Evolutionary conservation across 768 basidiomycete species (phyloP).

Genomic region (Podaxis sp.): DNA sequence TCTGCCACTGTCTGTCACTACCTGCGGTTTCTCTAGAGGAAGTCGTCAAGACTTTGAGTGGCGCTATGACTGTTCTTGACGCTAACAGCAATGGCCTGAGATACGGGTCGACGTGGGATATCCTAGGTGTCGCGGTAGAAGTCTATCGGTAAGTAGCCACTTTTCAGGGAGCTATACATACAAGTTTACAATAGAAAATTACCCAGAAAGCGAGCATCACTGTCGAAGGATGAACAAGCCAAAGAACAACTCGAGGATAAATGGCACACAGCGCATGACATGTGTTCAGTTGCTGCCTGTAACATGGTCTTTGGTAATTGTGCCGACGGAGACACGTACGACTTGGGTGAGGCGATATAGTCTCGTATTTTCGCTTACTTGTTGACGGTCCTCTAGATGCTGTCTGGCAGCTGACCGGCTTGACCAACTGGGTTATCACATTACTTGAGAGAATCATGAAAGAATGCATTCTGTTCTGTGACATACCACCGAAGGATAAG

Average conservation of each 20-base stretch:
- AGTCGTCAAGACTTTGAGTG: slow-evolving; percentile 46
- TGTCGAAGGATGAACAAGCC: slow-evolving; percentile 30
- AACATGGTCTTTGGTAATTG: slow-evolving; percentile 68
- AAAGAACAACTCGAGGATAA: slow-evolving; percentile 40
- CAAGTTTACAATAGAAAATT: neutral
- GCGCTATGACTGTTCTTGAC: slow-evolving; percentile 46
- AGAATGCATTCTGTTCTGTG: slow-evolving; percentile 41
- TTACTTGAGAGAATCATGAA: slow-evolving; percentile 65
- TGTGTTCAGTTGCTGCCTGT: slow-evolving; percentile 60
- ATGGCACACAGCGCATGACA: slow-evolving; percentile 65
- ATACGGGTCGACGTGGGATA: slow-evolving; percentile 27
- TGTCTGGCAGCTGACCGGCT: slow-evolving; percentile 67
- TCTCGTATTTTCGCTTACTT: neutral
- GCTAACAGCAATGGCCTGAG: slow-evolving; percentile 32
- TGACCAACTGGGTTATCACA: slow-evolving; percentile 59
- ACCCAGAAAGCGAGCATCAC: slow-evolving; percentile 20
- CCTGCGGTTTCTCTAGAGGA: slow-evolving; percentile 38
- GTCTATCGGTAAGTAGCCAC: slow-evolving; percentile 42
- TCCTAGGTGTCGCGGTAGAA: slow-evolving; percentile 46
- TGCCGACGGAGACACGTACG: slow-evolving; percentile 56
- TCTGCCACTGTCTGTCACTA: slow-evolving; percentile 52
- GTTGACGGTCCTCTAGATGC: slow-evolving; percentile 42
- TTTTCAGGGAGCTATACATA: neutral
- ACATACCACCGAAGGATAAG: slow-evolving; percentile 16
- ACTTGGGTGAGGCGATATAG: slow-evolving; percentile 47